These are phyloP conservation scores for Exophiala xenobiotica DNA, from an alignment of 2,329 filamentous ascomycete genomes.

Conservation along the genomic window DNA sequence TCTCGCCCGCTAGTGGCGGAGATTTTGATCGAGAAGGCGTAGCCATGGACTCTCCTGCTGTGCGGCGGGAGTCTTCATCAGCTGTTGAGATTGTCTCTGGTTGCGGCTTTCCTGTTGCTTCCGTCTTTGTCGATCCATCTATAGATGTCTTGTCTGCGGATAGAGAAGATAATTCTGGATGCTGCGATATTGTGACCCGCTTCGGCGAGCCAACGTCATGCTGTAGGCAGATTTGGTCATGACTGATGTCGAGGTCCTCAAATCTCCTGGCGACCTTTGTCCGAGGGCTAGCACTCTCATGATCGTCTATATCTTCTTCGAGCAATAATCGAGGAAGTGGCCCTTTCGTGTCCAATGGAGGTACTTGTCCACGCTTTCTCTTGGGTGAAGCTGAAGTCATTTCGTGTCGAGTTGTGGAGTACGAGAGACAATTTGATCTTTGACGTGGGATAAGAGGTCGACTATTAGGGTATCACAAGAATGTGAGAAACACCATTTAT, in stretches of 20 bases:
- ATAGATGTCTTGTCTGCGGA: not conserved
- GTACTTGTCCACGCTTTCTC: constrained; percentile 17
- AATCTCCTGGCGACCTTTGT: constrained; percentile 23
- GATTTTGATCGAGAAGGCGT: constrained; percentile 29
- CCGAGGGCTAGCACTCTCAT: constrained; percentile 18
- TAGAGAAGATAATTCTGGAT: not conserved
- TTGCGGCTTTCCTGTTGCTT: not conserved
- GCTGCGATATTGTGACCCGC: not conserved
- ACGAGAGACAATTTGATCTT: not conserved
- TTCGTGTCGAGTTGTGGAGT: not conserved
- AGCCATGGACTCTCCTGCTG: not conserved
- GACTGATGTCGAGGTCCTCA: constrained; percentile 31
- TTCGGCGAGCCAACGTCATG: not conserved
- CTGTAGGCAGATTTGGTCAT: not conserved
- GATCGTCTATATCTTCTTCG: constrained; percentile 13
- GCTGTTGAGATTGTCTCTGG: not conserved
- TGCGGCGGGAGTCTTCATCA: not conserved
- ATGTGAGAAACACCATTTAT: no score
- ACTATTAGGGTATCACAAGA: not conserved
- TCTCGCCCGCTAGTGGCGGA: constrained; percentile 34
- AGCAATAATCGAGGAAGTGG: constrained; percentile 4
- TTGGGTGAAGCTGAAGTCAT: constrained; percentile 25
- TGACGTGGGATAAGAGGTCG: not conserved
- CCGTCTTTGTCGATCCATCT: not conserved
- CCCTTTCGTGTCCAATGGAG: constrained; percentile 16